Evolutionary conservation across 805 yeast species (phyloP).

Genomic region (Kuraishia capsulata): DNA sequence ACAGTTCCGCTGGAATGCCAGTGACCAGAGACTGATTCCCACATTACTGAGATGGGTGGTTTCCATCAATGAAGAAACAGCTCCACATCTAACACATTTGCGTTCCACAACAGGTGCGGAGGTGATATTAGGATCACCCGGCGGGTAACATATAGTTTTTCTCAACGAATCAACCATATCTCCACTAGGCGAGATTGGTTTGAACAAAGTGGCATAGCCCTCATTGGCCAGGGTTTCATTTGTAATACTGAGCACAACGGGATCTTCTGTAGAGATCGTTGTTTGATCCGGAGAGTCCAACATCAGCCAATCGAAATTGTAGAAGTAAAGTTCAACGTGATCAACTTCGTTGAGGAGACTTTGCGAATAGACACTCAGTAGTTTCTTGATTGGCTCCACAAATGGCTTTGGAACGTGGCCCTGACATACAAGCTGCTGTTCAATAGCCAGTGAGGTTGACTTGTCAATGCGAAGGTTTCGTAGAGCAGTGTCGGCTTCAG

Average conservation of each 20-base stretch:
- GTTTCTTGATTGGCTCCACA: constrained; percentile 27
- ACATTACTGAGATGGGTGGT: constrained; percentile 15
- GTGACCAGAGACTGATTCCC: constrained; percentile 38
- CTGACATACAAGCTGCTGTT: constrained; percentile 51
- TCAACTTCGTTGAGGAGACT: constrained; percentile 34
- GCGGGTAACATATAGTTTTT: constrained; percentile 19
- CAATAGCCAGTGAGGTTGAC: constrained; percentile 36
- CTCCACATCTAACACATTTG: constrained; percentile 24
- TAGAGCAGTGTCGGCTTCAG: constrained; percentile 42
- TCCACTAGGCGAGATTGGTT: constrained; percentile 14
- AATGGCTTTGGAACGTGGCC: constrained; percentile 42
- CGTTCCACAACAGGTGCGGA: not conserved
- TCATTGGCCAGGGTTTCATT: constrained; percentile 2
- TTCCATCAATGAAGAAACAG: constrained; percentile 21
- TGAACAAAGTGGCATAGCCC: constrained; percentile 11
- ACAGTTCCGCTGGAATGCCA: constrained; percentile 65
- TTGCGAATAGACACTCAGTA: constrained; percentile 39
- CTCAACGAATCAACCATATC: constrained; percentile 21
- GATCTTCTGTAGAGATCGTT: too few relatives aligned
- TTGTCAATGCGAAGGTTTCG: constrained; percentile 28
- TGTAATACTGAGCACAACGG: constrained; percentile 1
- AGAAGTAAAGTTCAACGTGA: constrained; percentile 47
- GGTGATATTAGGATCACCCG: not conserved
- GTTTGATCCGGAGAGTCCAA: constrained; percentile 14
- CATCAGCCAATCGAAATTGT: constrained; percentile 60